Conservation (phyloP, 257 asterid genomes). For the Penstemon davidsonii region DNA sequence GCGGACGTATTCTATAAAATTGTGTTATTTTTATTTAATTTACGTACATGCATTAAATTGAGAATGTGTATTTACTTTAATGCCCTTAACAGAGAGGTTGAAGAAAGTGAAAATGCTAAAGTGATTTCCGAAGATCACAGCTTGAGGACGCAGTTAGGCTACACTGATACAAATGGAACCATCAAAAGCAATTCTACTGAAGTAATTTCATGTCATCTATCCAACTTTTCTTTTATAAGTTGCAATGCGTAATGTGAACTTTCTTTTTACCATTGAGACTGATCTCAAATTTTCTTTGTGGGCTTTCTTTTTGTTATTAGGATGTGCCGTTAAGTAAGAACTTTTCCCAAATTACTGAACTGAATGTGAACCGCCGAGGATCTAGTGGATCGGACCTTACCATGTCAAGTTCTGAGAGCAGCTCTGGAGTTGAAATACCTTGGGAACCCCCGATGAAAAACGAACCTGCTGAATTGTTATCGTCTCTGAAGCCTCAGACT, state of each 20-base stretch:
- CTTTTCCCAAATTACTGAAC: conserved; percentile 36
- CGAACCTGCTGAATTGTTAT: conserved; percentile 27
- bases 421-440: conserved; percentile 68
- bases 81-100: conserved; percentile 56
- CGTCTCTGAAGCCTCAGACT: conserved; percentile 34
- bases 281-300: not conserved
- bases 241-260: not conserved
- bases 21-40: conserved; percentile 4
- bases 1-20: conserved; percentile 10
- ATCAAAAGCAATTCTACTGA: conserved; percentile 41
- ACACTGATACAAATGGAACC: conserved; percentile 46
- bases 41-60: conserved; percentile 2
- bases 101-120: conserved; percentile 57
- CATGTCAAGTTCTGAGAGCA: conserved; percentile 74
- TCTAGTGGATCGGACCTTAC: conserved; percentile 91
- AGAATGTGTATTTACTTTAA: conserved; percentile 21
- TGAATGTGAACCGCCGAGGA: conserved; percentile 49
- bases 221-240: not conserved
- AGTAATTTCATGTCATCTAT: conserved; percentile 44
- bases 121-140: conserved; percentile 56
- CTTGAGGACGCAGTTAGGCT: conserved; percentile 65
- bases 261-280: not conserved
- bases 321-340: conserved; percentile 38
- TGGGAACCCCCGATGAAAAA: conserved; percentile 53
- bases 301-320: conserved; percentile 37